Percentiles rank a stretch among this genome's conserved stretches.
phyloP scores from a whole-genome alignment of 257 asterid species.

The Linaria vulgaris region DNA sequence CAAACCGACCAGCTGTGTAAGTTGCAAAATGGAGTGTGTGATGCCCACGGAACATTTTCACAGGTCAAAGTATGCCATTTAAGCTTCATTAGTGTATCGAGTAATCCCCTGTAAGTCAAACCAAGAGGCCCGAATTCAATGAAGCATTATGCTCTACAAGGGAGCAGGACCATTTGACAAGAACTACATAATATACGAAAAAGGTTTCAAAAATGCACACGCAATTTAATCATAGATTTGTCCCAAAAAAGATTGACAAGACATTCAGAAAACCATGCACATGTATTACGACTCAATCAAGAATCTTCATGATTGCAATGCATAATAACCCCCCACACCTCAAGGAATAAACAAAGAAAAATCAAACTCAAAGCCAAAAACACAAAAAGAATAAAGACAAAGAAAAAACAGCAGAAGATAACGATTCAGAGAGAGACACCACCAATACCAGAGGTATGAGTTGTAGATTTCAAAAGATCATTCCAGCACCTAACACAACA shows the following conservation, averaged over 20 bases:
- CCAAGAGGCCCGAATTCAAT: conserved; percentile 40
- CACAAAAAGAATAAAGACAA: background rate
- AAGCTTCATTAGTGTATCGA: conserved; percentile 68
- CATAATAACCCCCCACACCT: background rate
- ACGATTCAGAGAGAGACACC: conserved; percentile 26
- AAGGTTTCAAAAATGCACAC: conserved; percentile 8
- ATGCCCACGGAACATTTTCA: conserved; percentile 86
- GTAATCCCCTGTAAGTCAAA: conserved; percentile 81
- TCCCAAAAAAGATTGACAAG: conserved; percentile 11
- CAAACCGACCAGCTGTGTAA: conserved; percentile 63
- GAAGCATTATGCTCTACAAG: conserved; percentile 23
- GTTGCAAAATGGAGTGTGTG: conserved; percentile 73
- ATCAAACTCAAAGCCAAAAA: background rate
- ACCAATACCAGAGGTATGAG: conserved; percentile 13
- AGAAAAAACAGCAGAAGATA: conserved; percentile 2
- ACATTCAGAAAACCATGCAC: conserved; percentile 12
- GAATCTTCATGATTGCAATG: conserved; percentile 15
- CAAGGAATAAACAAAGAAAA: background rate
- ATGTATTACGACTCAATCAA: background rate
- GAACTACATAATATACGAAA: background rate
- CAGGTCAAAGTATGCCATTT: conserved; percentile 72
- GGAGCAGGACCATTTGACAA: conserved; percentile 8
- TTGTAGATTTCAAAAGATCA: conserved; percentile 4
- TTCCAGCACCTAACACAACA: conserved; percentile 16
- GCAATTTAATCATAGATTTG: background rate